These are phyloP conservation scores for Boletus vermiculosoides DNA, from an alignment of 768 basidiomycete species.

Conservation along the genomic window DNA sequence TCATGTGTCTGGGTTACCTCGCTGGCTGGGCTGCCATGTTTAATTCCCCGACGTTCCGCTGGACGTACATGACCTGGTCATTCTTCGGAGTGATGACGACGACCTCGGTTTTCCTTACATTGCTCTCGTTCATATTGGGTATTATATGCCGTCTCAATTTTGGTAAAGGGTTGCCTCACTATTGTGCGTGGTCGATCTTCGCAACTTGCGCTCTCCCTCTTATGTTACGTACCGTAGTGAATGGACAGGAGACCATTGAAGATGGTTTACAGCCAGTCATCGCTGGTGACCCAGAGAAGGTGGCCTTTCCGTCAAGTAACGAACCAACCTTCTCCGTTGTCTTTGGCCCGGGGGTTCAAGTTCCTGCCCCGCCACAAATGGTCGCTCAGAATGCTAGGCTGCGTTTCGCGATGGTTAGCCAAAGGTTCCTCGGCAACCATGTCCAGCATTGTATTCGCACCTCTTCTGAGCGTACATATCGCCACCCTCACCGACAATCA, in stretches of 20 bases:
- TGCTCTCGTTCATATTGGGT: constrained; percentile 58
- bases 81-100: constrained; percentile 69
- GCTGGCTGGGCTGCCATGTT: constrained; percentile 75
- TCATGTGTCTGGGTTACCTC: constrained; percentile 58
- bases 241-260: constrained; percentile 50
- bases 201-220: background rate
- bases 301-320: too few relatives aligned
- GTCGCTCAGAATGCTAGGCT: too few relatives aligned
- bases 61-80: constrained; percentile 70
- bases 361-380: too few relatives aligned
- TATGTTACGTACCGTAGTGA: constrained; percentile 40
- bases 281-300: constrained; percentile 37
- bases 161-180: constrained; percentile 67
- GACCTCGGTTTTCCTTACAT: constrained; percentile 55
- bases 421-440: constrained; percentile 25
- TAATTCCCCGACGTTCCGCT: constrained; percentile 66
- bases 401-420: background rate
- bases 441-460: constrained; percentile 36
- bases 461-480: constrained; percentile 28
- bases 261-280: constrained; percentile 39
- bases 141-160: constrained; percentile 72
- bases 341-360: too few relatives aligned
- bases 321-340: too few relatives aligned
- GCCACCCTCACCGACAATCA: constrained; percentile 17
- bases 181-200: constrained; percentile 46